These are phyloP conservation scores for Ustilago shanxiensis DNA, from an alignment of 1,284 basidiomycete species.

Conservation along the genomic window DNA sequence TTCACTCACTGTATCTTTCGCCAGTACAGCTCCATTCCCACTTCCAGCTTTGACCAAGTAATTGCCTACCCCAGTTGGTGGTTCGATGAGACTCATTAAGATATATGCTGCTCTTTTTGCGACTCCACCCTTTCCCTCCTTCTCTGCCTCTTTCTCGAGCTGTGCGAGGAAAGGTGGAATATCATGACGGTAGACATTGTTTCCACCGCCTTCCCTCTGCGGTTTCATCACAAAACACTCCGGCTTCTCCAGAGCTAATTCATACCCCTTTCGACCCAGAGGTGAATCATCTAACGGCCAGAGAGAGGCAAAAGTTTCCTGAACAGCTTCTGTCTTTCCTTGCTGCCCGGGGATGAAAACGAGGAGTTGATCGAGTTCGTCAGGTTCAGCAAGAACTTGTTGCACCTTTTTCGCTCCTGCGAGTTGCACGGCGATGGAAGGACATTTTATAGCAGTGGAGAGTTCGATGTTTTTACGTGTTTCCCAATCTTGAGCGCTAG, in stretches of 20 bases:
- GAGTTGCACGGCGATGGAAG: conserved; percentile 88
- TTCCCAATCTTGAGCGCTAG: conserved; percentile 76
- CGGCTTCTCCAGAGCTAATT: conserved; percentile 74
- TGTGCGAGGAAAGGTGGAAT: conserved; percentile 82
- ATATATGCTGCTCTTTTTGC: conserved; percentile 80
- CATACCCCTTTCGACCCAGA: conserved; percentile 73
- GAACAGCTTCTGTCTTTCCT: conserved; percentile 10
- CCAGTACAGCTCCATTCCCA: conserved; percentile 47
- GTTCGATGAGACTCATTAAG: conserved; percentile 89
- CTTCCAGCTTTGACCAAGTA: conserved; percentile 77
- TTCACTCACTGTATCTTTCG: conserved; percentile 85
- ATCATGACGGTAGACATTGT: conserved; percentile 89
- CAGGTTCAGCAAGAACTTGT: conserved; percentile 83
- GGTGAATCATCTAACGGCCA: conserved; percentile 71
- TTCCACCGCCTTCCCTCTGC: conserved; percentile 95
- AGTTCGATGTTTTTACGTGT: conserved; percentile 83
- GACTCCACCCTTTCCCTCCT: conserved; percentile 7
- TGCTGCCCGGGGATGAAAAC: conserved; percentile 13
- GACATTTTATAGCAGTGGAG: conserved; percentile 90
- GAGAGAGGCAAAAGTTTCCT: conserved; percentile 51
- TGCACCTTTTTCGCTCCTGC: conserved; percentile 97
- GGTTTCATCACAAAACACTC: conserved; percentile 88
- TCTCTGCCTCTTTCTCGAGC: conserved; percentile 5
- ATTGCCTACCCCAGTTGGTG: conserved; percentile 78
- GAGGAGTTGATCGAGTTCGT: conserved; percentile 79